Evolutionary conservation across 2,329 filamentous ascomycete genomes (phyloP).

Genomic region (Epichloe sp.): DNA sequence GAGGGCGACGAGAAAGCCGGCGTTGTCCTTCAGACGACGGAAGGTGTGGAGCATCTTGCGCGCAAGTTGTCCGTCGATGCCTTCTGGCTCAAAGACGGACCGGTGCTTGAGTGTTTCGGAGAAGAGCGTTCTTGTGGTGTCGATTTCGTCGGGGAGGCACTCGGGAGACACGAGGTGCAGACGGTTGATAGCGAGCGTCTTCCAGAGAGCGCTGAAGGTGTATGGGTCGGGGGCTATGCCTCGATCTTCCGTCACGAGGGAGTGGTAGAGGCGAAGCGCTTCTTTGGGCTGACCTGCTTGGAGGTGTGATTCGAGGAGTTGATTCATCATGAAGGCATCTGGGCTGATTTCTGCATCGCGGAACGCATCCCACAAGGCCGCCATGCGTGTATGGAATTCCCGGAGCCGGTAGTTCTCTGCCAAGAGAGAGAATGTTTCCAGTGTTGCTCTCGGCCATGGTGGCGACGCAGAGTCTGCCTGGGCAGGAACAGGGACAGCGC

Average conservation of each 20-base stretch:
- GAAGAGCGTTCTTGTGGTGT: slow-evolving; percentile 29
- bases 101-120: slow-evolving; percentile 35
- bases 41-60: slow-evolving; percentile 38
- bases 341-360: slow-evolving; percentile 49
- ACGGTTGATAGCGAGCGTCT: slow-evolving; percentile 39
- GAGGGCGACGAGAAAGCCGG: slow-evolving; percentile 33
- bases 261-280: slow-evolving; percentile 42
- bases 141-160: slow-evolving; percentile 17
- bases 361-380: slow-evolving; percentile 49
- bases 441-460: slow-evolving; percentile 44
- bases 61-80: slow-evolving; percentile 33
- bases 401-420: slow-evolving; percentile 58
- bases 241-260: slow-evolving; percentile 32
- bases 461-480: slow-evolving; percentile 1
- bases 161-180: slow-evolving; percentile 22
- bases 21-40: slow-evolving; percentile 30
- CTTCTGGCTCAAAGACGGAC: slow-evolving; percentile 28
- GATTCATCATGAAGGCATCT: slow-evolving; percentile 68
- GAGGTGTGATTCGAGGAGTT: slow-evolving; percentile 55
- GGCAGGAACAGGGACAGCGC: not conserved
- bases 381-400: slow-evolving; percentile 42
- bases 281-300: slow-evolving; percentile 41
- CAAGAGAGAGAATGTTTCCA: slow-evolving; percentile 68
- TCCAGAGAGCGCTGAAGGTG: slow-evolving; percentile 58
- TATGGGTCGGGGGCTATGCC: slow-evolving; percentile 48